A percentile compares a stretch with the other conserved stretches of the same genome.
phyloP scores from a whole-genome alignment of 208 protist species.

The Acanthamoeba polyphaga region DNA sequence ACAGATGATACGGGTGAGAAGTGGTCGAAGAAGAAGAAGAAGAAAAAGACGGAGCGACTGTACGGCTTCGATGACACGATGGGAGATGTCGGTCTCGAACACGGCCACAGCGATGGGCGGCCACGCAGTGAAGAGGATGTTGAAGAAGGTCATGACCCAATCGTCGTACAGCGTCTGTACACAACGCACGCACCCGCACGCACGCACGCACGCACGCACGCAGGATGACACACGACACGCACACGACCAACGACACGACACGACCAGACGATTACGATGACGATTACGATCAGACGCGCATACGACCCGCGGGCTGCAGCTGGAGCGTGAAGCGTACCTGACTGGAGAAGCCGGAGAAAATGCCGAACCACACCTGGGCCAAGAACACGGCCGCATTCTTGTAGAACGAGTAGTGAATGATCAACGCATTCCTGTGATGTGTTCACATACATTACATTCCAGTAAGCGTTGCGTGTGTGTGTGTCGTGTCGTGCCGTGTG shows the following conservation, averaged over 20 bases:
- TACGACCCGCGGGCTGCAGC: too few species aligned
- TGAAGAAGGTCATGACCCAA: constrained; percentile 86
- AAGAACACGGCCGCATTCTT: constrained; percentile 96
- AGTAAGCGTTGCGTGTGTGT: constrained; percentile 90
- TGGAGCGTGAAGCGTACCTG: constrained; percentile 82
- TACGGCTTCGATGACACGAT: constrained; percentile 26
- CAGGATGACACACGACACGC: neutral
- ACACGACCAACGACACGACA: neutral
- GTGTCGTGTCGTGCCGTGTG: constrained; percentile 85
- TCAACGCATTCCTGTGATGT: constrained; percentile 92
- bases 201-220: constrained; percentile 31
- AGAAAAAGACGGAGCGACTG: neutral
- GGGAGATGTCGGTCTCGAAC: constrained; percentile 87
- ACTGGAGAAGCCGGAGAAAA: constrained; percentile 94
- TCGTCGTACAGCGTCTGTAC: constrained; percentile 83
- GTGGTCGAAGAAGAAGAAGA: neutral
- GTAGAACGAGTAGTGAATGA: constrained; percentile 97
- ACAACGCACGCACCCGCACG: neutral
- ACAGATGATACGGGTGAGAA: neutral
- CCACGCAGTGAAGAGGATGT: constrained; percentile 90
- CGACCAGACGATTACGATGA: neutral
- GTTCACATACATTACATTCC: too few species aligned
- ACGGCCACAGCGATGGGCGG: constrained; percentile 89
- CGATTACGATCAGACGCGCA: neutral
- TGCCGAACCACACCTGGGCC: constrained; percentile 93